phyloP scores from a whole-genome alignment of 1,139 yeast species.

The Debaryomyces psychrophilus region DNA sequence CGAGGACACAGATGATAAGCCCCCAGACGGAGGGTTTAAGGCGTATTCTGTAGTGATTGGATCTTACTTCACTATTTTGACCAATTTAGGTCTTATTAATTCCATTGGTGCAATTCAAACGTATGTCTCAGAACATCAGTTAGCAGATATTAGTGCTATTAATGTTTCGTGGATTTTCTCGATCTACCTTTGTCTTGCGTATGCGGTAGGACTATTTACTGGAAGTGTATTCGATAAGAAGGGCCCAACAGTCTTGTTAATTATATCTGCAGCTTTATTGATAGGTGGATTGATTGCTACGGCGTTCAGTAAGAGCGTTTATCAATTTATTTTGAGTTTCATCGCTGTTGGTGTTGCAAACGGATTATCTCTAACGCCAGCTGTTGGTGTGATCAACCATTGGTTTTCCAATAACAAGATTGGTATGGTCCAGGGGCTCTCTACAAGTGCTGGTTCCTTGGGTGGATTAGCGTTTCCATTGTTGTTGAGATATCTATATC shows the following conservation, averaged over 20 bases:
- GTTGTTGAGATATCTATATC: slow-evolving; percentile 55
- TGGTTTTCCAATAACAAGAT: slow-evolving; percentile 46
- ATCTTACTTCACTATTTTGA: slow-evolving; percentile 58
- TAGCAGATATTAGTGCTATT: slow-evolving; percentile 44
- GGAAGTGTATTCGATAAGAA: slow-evolving; percentile 50
- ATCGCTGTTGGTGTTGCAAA: slow-evolving; percentile 57
- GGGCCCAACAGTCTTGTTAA: slow-evolving; percentile 49
- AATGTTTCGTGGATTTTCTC: slow-evolving; percentile 70
- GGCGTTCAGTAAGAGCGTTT: slow-evolving; percentile 50
- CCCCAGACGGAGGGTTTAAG: slow-evolving; percentile 64
- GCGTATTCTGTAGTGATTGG: slow-evolving; percentile 69
- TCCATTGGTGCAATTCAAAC: slow-evolving; percentile 69
- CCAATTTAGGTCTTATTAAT: slow-evolving; percentile 63
- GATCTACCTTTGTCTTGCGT: slow-evolving; percentile 58
- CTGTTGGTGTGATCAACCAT: slow-evolving; percentile 41
- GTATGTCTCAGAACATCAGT: slow-evolving; percentile 57
- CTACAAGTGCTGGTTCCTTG: slow-evolving; percentile 65
- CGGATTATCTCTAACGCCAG: slow-evolving; percentile 59
- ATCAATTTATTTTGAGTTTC: slow-evolving; percentile 59
- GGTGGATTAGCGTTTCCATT: slow-evolving; percentile 68
- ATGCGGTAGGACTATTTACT: slow-evolving; percentile 56
- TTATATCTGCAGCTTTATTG: slow-evolving; percentile 43
- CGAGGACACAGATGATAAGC: neutral
- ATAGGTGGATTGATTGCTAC: slow-evolving; percentile 55
- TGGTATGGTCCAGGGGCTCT: slow-evolving; percentile 58